Evolutionary conservation across 108 stramenopile species (phyloP).

Genomic region (Stephanodiscus minutulus): DNA sequence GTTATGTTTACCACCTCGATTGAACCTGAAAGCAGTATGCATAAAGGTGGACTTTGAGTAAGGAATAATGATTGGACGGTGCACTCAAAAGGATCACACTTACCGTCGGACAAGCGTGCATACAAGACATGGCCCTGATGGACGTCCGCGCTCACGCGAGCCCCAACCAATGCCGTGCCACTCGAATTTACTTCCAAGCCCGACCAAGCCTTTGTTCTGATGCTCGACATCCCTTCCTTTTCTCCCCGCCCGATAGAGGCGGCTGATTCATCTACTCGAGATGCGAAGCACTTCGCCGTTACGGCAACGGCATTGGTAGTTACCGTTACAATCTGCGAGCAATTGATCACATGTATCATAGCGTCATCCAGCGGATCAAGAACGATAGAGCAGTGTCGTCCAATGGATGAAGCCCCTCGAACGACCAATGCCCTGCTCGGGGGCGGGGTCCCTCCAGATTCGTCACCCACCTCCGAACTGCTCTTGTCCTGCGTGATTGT

Average conservation of each 20-base stretch:
- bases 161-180: conserved; percentile 50
- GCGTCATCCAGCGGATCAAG: conserved; percentile 70
- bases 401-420: not conserved
- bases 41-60: not conserved
- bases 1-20: conserved; percentile 65
- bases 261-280: conserved; percentile 3
- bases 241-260: not conserved
- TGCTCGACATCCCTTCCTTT: conserved; percentile 4
- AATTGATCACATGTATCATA: conserved; percentile 64
- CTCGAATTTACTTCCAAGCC: conserved; percentile 52
- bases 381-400: conserved; percentile 39
- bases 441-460: not conserved
- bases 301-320: conserved; percentile 61
- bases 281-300: conserved; percentile 36
- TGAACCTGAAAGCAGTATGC: conserved; percentile 14
- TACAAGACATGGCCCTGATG: conserved; percentile 77
- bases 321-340: conserved; percentile 52
- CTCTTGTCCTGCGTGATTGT: conserved; percentile 43
- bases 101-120: conserved; percentile 57
- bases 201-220: conserved; percentile 68
- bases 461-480: conserved; percentile 4
- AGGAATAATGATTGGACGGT: not conserved
- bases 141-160: conserved; percentile 63
- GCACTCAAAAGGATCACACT: not conserved
- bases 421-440: not conserved